These are phyloP conservation scores for Aspergillus homomorphus DNA, from an alignment of 495 filamentous ascomycete genomes.

Conservation along the genomic window DNA sequence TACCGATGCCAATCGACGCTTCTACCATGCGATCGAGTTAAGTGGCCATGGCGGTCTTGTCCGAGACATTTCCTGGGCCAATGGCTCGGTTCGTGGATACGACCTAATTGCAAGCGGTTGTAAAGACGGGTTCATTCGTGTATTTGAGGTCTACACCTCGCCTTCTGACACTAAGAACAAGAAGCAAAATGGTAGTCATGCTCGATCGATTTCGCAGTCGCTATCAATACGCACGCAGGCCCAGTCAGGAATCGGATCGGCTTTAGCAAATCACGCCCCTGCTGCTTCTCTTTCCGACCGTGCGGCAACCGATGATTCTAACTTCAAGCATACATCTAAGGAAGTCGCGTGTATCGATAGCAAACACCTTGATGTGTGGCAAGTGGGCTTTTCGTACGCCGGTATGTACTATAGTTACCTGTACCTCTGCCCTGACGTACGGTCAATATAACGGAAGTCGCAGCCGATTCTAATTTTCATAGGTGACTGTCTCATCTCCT, in stretches of 20 bases:
- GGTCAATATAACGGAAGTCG: neutral
- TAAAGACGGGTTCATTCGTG: constrained; percentile 82
- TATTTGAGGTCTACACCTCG: constrained; percentile 72
- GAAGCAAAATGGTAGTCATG: constrained; percentile 27
- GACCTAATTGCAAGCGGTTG: constrained; percentile 90
- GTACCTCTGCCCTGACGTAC: neutral
- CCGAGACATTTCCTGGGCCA: constrained; percentile 91
- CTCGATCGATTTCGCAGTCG: constrained; percentile 32
- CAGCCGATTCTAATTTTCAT: constrained; percentile 8
- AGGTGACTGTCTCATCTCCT: constrained; percentile 51
- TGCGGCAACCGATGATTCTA: constrained; percentile 30
- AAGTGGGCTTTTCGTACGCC: constrained; percentile 48
- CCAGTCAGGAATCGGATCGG: constrained; percentile 51
- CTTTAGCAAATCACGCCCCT: constrained; percentile 43
- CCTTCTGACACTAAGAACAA: constrained; percentile 28
- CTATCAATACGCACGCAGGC: constrained; percentile 36
- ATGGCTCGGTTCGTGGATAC: constrained; percentile 78
- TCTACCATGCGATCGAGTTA: constrained; percentile 78
- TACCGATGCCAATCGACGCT: constrained; percentile 61
- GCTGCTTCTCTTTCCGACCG: constrained; percentile 29
- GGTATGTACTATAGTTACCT: constrained; percentile 34
- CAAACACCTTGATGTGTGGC: constrained; percentile 49
- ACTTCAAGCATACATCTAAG: constrained; percentile 46
- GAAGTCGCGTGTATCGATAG: constrained; percentile 48
- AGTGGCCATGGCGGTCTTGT: constrained; percentile 68